A percentile compares a stretch with the other conserved stretches of the same genome.
Conservation (phyloP, 176 grass and related monocot genomes). For the Musa beccarii region DNA sequence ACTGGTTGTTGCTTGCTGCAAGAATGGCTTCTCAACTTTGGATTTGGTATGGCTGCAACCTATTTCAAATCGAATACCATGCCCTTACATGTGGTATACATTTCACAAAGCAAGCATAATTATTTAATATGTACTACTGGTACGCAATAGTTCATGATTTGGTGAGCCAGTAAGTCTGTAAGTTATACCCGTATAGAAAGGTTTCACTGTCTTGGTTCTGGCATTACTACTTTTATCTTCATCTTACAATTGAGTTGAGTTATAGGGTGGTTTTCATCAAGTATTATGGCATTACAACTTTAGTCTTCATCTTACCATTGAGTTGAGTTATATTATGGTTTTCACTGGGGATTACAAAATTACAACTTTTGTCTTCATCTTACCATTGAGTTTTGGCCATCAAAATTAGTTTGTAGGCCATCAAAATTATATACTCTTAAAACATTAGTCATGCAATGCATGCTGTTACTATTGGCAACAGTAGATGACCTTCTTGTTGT, state of each 20-base stretch:
- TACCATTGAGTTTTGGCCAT: background rate
- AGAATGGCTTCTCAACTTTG: conserved; percentile 67
- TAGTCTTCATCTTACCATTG: too few species aligned
- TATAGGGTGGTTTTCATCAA: background rate
- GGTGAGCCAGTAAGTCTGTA: background rate
- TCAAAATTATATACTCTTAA: background rate
- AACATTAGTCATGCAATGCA: background rate
- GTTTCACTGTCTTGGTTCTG: too few species aligned
- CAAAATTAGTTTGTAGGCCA: background rate
- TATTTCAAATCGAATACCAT: background rate
- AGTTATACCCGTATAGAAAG: background rate
- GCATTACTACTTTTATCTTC: too few species aligned
- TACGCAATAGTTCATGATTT: background rate
- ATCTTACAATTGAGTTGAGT: too few species aligned
- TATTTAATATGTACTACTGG: background rate
- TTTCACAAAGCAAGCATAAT: background rate
- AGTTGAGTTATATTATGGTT: background rate
- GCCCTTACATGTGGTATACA: background rate
- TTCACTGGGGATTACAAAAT: background rate
- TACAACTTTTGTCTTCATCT: too few species aligned
- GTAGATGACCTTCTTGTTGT: background rate
- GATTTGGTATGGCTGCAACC: conserved; percentile 56
- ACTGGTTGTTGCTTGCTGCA: conserved; percentile 80
- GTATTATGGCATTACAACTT: too few species aligned
- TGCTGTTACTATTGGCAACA: background rate